Percentiles rank a stretch among this genome's conserved stretches.
These are phyloP conservation scores for Moringa oleifera DNA, from an alignment of 345 rosid species.

Conservation along the genomic window DNA sequence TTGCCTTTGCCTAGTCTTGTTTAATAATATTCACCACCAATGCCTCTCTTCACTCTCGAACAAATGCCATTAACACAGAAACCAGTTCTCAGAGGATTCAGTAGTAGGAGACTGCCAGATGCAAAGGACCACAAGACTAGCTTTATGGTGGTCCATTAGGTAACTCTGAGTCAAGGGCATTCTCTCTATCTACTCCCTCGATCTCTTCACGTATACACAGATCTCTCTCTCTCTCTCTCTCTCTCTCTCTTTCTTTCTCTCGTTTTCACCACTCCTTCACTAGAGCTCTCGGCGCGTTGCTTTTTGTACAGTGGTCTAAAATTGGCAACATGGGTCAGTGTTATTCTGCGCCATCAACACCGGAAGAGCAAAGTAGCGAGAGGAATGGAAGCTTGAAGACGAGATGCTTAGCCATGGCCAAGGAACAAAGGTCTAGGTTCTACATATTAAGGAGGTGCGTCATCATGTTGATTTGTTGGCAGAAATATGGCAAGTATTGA, in stretches of 20 bases:
- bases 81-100: too few relatives aligned
- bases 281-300: constrained; percentile 12
- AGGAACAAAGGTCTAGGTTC: constrained; percentile 23
- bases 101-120: too few relatives aligned
- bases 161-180: too few relatives aligned
- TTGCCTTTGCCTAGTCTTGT: too few relatives aligned
- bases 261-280: constrained; percentile 14
- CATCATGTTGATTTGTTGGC: constrained; percentile 26
- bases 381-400: constrained; percentile 17
- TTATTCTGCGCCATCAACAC: constrained; percentile 12
- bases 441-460: constrained; percentile 27
- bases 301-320: too few relatives aligned
- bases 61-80: too few relatives aligned
- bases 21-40: too few relatives aligned
- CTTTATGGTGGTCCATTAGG: constrained; percentile 5
- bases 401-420: constrained; percentile 20
- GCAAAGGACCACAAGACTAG: too few relatives aligned
- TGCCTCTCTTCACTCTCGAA: too few relatives aligned
- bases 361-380: background rate
- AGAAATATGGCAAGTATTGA: constrained; percentile 19
- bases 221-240: background rate
- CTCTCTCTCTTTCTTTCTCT: too few relatives aligned
- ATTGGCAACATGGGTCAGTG: constrained; percentile 19
- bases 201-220: background rate
- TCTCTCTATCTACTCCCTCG: too few relatives aligned